Evolutionary conservation across 1,284 basidiomycete species (phyloP).

Genomic region (Cutaneotrichosporon cyanovorans): DNA sequence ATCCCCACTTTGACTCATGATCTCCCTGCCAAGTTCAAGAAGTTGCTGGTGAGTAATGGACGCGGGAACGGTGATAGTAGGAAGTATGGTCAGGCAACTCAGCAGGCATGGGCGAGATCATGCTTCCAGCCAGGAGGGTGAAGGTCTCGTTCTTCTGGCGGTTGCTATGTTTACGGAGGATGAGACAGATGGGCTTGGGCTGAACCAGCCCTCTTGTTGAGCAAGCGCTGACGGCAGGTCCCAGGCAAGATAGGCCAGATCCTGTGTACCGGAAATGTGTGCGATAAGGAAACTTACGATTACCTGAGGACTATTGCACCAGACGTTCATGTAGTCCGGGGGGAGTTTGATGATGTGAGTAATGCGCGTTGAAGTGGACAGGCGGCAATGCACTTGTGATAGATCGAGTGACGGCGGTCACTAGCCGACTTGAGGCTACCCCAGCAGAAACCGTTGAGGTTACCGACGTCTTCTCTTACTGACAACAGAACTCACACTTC

Average conservation of each 20-base stretch:
- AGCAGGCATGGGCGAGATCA: not conserved
- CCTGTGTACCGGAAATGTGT: conserved; percentile 94
- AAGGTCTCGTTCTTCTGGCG: too few species aligned
- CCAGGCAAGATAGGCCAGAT: conserved; percentile 98
- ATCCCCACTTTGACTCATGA: conserved; percentile 82
- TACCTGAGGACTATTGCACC: conserved; percentile 95
- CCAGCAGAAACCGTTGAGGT: not conserved
- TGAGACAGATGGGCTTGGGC: too few species aligned
- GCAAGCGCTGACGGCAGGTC: conserved; percentile 43
- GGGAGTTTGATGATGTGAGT: conserved; percentile 89
- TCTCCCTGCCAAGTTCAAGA: conserved; percentile 92
- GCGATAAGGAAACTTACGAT: conserved; percentile 94
- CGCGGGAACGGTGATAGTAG: too few species aligned
- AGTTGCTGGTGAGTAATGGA: conserved; percentile 61
- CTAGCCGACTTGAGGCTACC: too few species aligned
- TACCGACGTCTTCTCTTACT: not conserved
- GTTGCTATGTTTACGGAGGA: too few species aligned
- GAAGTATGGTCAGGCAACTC: too few species aligned
- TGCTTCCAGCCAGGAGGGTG: too few species aligned
- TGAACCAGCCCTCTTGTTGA: too few species aligned
- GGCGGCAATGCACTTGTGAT: too few species aligned
- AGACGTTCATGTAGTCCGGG: conserved; percentile 84
- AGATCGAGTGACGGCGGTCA: too few species aligned
- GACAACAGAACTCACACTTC: conserved; percentile 50
- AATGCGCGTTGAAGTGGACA: not conserved